A percentile compares a stretch with the other conserved stretches of the same genome.
Evolutionary conservation across 352 stramenopile species (phyloP).

Genomic region (Nothophytophthora sp.): DNA sequence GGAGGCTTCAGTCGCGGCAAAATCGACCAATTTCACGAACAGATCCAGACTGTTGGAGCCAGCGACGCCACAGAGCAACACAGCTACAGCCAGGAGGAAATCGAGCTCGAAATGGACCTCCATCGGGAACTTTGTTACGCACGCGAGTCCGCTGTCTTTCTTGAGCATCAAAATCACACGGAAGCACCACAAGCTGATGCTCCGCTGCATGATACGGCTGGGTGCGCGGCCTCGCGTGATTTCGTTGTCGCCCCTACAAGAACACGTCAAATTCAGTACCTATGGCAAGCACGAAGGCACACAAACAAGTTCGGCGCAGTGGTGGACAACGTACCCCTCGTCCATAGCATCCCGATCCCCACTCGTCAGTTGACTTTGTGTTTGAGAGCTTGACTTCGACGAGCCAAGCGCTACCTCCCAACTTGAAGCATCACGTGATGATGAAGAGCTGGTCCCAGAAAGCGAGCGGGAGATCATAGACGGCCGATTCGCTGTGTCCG

Average conservation of each 20-base stretch:
- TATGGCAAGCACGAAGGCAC: slow-evolving; percentile 1
- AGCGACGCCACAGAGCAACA: slow-evolving; percentile 59
- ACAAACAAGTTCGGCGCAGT: not conserved
- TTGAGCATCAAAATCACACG: slow-evolving; percentile 77
- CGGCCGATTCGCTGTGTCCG: not conserved
- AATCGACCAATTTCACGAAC: slow-evolving; percentile 52
- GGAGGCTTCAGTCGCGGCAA: slow-evolving; percentile 46
- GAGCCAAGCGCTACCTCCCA: slow-evolving; percentile 18
- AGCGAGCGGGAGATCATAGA: slow-evolving; percentile 3
- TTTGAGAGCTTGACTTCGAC: slow-evolving; percentile 5
- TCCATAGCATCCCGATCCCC: slow-evolving; percentile 45
- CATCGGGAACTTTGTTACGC: slow-evolving; percentile 43
- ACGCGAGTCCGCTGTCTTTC: slow-evolving; percentile 69
- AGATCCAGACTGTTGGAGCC: slow-evolving; percentile 60
- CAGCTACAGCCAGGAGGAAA: slow-evolving; percentile 61
- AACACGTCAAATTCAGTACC: slow-evolving; percentile 1
- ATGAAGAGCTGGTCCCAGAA: slow-evolving; percentile 24
- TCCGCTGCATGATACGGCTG: slow-evolving; percentile 30
- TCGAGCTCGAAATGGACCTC: slow-evolving; percentile 61
- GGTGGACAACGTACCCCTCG: slow-evolving; percentile 29
- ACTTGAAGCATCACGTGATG: slow-evolving; percentile 12
- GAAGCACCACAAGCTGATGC: slow-evolving; percentile 68
- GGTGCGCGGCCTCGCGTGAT: slow-evolving; percentile 24
- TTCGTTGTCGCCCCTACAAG: slow-evolving; percentile 26
- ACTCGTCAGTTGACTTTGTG: slow-evolving; percentile 9